phyloP scores from a whole-genome alignment of 495 filamentous ascomycete genomes.

The Corynascus novoguineensis region DNA sequence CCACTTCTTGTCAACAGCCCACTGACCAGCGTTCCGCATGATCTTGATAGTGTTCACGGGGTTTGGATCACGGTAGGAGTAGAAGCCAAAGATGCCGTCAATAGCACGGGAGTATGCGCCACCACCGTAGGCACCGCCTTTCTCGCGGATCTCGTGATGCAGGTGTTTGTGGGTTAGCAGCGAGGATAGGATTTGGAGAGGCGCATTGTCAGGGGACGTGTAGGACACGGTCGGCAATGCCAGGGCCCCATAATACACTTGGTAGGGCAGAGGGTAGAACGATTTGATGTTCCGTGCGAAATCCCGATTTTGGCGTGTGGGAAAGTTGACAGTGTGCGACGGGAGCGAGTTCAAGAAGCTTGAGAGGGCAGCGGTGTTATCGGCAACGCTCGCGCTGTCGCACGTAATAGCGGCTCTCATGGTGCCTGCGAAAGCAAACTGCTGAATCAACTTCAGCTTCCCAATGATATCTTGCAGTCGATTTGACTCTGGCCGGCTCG shows the following conservation, averaged over 20 bases:
- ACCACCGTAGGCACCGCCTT: slow-evolving; percentile 93
- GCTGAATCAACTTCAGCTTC: slow-evolving; percentile 84
- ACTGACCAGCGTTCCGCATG: slow-evolving; percentile 76
- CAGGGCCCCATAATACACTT: slow-evolving; percentile 87
- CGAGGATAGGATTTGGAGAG: slow-evolving; percentile 81
- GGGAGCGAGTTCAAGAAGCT: slow-evolving; percentile 63
- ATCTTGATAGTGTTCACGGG: slow-evolving; percentile 80
- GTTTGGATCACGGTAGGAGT: slow-evolving; percentile 96
- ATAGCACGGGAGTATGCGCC: slow-evolving; percentile 75
- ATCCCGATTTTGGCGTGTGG: slow-evolving; percentile 25
- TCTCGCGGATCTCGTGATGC: slow-evolving; percentile 96
- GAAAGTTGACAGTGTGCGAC: slow-evolving; percentile 35
- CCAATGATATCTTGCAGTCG: slow-evolving; percentile 67
- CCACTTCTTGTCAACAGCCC: slow-evolving; percentile 81
- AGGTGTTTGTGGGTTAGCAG: slow-evolving; percentile 96
- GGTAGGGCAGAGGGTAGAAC: slow-evolving; percentile 92
- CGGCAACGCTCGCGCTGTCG: slow-evolving; percentile 57
- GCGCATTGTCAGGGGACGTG: slow-evolving; percentile 62
- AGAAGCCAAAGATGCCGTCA: slow-evolving; percentile 85
- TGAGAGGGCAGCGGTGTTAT: slow-evolving; percentile 68
- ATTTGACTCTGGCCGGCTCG: slow-evolving; percentile 51
- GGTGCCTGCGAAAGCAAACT: slow-evolving; percentile 58
- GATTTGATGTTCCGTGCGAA: slow-evolving; percentile 54
- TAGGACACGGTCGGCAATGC: slow-evolving; percentile 83
- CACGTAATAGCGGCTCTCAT: slow-evolving; percentile 86